Base-by-base conservation (phyloP, 208 protist genomes). In the Leishmania guyanensis region DNA sequence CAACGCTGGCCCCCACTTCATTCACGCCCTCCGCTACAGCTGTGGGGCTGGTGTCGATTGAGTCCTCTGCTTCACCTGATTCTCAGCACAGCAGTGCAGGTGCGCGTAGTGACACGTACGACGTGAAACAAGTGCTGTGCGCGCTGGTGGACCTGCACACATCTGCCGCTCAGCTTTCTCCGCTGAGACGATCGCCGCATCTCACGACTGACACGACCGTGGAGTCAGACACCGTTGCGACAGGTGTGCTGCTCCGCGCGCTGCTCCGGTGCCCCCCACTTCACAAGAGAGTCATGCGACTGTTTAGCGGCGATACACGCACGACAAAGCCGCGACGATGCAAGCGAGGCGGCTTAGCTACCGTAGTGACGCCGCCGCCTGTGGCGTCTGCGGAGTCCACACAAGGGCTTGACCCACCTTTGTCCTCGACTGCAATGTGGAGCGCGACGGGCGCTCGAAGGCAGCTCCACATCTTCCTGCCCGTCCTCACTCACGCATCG, bases 401-500 rank as follows among this genome's bases (percentile, higher is more conserved):
- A 20, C 2, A 10, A 33, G 26, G 0, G 39, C 5, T n/a, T 33
- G 17, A 20, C 14, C 39, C 22, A 3, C 39, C n/a, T 26, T 62
- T 29, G 14, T 10, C 20, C 2, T 54, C 58, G 48, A 60, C 14
- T 5, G 68, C 77, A 46, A 68, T 43, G 10, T 33, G 6, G 12
- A 26, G 60, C 5, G 33, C 48, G 66, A 26, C 46, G 2, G 51
- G 22, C 43, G 14, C 73, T 26, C 17, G 46, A 26, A 33, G 78
- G 33, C 51, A 73, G 26, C 46, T 88, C 5, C 75, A 77, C 2
- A 48, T 43, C 33, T 85, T 88, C 9, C n/a, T 86, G 33, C 82
- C 82, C 8, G 80, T 65, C 6, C 64, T 88, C 43, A 83, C 68
- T 4, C 85, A 88, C 77, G 56, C 75, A 14, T 86, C 86, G 12